A percentile compares a stretch with the other conserved stretches of the same genome.
phyloP scores from a whole-genome alignment of 2,329 filamentous ascomycete genomes.

The Microcera coccophila region DNA sequence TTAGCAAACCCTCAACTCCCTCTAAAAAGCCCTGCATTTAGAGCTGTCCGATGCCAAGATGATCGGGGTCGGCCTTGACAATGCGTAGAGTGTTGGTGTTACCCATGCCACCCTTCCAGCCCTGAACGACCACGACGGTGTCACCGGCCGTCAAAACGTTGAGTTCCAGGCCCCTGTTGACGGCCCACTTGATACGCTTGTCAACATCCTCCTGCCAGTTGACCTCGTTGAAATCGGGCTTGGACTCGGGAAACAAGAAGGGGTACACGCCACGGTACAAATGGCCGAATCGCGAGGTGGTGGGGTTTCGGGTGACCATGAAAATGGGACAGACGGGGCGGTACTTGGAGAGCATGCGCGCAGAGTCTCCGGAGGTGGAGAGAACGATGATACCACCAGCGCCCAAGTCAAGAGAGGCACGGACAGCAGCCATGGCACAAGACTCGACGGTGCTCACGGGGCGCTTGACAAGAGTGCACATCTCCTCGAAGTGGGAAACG shows the following conservation, averaged over 20 bases:
- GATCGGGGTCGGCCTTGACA: slow-evolving; percentile 57
- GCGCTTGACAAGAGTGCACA: slow-evolving; percentile 76
- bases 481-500: slow-evolving; percentile 92
- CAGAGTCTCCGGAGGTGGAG: slow-evolving; percentile 92
- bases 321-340: slow-evolving; percentile 98
- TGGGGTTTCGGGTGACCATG: slow-evolving; percentile 90
- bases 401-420: slow-evolving; percentile 91
- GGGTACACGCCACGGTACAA: slow-evolving; percentile 97
- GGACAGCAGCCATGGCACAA: slow-evolving; percentile 94
- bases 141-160: slow-evolving; percentile 69
- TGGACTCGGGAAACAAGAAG: slow-evolving; percentile 87
- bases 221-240: slow-evolving; percentile 88
- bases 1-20: slow-evolving; percentile 20
- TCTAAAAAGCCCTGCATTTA: slow-evolving; percentile 11
- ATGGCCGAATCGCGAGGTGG: slow-evolving; percentile 84
- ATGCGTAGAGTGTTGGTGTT: slow-evolving; percentile 79
- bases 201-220: slow-evolving; percentile 99
- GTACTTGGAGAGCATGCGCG: slow-evolving; percentile 95
- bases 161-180: slow-evolving; percentile 80
- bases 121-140: slow-evolving; percentile 78
- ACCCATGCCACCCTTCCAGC: slow-evolving; percentile 88
- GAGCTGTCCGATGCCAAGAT: slow-evolving; percentile 53
- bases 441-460: slow-evolving; percentile 88
- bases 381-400: slow-evolving; percentile 94
- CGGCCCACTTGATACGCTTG: slow-evolving; percentile 94